Evolutionary conservation across 2,329 filamentous ascomycete species (phyloP).

Genomic region (Colletotrichum sublineola): DNA sequence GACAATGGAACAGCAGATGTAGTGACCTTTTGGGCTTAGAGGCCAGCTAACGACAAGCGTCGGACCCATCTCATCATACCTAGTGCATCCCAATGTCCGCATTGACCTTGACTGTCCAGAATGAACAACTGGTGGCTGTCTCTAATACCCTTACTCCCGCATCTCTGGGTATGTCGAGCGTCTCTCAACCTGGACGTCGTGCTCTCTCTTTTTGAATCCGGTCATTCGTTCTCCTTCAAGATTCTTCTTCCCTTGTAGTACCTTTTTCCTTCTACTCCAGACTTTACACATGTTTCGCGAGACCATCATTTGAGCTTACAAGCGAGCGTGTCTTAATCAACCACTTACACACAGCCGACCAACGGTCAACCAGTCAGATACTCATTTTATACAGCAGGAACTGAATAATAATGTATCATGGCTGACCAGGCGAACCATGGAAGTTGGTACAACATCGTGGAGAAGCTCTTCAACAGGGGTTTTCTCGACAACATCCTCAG

Average conservation of each 20-base stretch:
- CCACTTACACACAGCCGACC: background rate
- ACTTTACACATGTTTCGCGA: slow-evolving; percentile 7
- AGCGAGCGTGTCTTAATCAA: slow-evolving; percentile 9
- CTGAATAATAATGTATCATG: slow-evolving; percentile 35
- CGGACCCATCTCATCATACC: slow-evolving; percentile 36
- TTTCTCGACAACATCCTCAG: slow-evolving; percentile 29
- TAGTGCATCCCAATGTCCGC: slow-evolving; percentile 41
- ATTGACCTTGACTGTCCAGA: slow-evolving; percentile 25
- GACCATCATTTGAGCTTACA: slow-evolving; percentile 2
- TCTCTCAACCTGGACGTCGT: slow-evolving; percentile 10
- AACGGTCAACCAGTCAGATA: background rate
- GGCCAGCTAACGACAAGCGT: slow-evolving; percentile 35
- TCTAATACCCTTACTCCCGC: slow-evolving; percentile 39
- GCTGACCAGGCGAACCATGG: slow-evolving; percentile 24
- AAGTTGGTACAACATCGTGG: slow-evolving; percentile 10
- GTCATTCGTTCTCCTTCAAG: slow-evolving; percentile 27
- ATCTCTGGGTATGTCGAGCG: background rate
- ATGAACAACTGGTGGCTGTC: slow-evolving; percentile 10
- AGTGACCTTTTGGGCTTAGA: slow-evolving; percentile 18
- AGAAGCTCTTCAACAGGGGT: slow-evolving; percentile 21
- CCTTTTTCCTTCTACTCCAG: background rate
- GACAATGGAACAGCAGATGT: slow-evolving; percentile 10
- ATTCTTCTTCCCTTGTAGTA: slow-evolving; percentile 8
- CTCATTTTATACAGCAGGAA: background rate
- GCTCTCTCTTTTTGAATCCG: background rate